phyloP scores from a whole-genome alignment of 164 flowering plant genomes.

The Chimonanthus salicifolius region DNA sequence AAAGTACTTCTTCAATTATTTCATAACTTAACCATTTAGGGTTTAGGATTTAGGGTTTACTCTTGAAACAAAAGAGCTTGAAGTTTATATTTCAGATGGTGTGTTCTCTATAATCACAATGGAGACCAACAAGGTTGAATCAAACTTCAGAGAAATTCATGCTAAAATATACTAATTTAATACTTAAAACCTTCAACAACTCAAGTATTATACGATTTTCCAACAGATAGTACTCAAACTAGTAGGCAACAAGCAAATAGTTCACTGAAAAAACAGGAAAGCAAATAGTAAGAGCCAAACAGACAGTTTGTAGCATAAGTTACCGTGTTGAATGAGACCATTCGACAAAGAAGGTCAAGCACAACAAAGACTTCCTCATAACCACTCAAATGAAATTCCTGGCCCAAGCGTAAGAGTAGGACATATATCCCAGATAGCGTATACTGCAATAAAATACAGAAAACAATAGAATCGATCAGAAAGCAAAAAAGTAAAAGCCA shows the following conservation, averaged over 20 bases:
- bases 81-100: too few relatives aligned
- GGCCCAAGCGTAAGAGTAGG: constrained; percentile 67
- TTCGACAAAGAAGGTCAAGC: constrained; percentile 64
- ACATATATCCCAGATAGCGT: constrained; percentile 64
- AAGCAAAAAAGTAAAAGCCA: not conserved
- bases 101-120: too few relatives aligned
- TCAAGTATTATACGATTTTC: too few relatives aligned
- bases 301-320: constrained; percentile 9
- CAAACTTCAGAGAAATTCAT: too few relatives aligned
- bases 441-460: constrained; percentile 36
- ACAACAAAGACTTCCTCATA: constrained; percentile 45
- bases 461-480: constrained; percentile 8
- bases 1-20: too few relatives aligned
- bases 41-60: too few relatives aligned
- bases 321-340: constrained; percentile 74
- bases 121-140: too few relatives aligned
- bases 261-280: not conserved
- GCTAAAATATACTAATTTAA: too few relatives aligned
- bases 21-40: too few relatives aligned
- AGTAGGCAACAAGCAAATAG: not conserved
- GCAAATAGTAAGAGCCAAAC: not conserved
- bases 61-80: too few relatives aligned
- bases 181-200: too few relatives aligned
- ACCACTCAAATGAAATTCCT: constrained; percentile 30
- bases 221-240: not conserved